Base-by-base conservation (phyloP, 441 rosid species). In the Mallotus repandus region DNA sequence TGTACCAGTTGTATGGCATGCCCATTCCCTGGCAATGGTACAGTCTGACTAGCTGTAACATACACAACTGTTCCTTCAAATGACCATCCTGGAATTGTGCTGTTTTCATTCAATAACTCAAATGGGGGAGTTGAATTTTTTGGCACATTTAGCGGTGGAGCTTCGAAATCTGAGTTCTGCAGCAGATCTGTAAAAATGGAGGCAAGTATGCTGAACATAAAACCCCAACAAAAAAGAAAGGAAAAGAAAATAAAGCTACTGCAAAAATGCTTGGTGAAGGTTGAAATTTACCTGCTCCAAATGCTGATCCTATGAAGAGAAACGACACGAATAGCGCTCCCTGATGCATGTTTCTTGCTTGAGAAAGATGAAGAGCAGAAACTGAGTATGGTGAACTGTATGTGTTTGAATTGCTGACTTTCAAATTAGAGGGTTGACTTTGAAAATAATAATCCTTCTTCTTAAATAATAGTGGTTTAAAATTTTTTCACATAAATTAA, bases 161-260 rank as follows among this genome's bases (percentile, higher is more conserved):
- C 65, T 74, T 88, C 87, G n/a, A 88, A 89, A 86, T 82, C 88
- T 22, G 88, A 55, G 70, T 86, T 88, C 80, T 77, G 86, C 43
- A 85, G 75, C 73, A 85, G 68, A 79, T 75, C 89, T 84, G 84
- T 64, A 18, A 67, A 21, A 67, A 74, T 19, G 50, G 65, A 78
- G 18, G 61, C 65, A 57, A 69, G 0, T 54, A 35, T 12, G 55
- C 16, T 57, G 41, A 68, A 76, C 18, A 21, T 5, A 4, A 22
- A 60, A 22, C 1, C 19, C 22, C 52, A 55, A 19, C 63, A 60
- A 45, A 57, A 45, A 8, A 21, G 16, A 9, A 12, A 4, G 43
- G 48, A 3, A 6, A 52, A 48, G 9, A 21, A 14, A 54, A n/a
- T 9, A 54, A n/a, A 54, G 58, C 18, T 54, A 18, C 22, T n/a